Base-by-base conservation (phyloP, 2,329 filamentous ascomycete species). In the Hymenoscyphus fructigenus region DNA sequence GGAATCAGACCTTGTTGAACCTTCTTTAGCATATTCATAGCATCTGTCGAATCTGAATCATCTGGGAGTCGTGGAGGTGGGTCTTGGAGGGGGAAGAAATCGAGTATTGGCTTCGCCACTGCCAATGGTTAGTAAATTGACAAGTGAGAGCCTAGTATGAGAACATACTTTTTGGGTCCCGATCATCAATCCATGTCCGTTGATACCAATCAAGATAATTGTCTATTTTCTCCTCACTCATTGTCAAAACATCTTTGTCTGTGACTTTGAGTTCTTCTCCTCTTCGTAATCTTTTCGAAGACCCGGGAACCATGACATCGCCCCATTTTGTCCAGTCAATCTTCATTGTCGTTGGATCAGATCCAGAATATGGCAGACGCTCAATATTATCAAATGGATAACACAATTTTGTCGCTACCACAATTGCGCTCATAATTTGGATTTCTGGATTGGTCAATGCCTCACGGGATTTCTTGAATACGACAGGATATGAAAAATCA, bases 181-280 rank as follows among this genome's bases (percentile, higher is more conserved):
- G 75, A 63, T 83, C 80, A 67, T 81, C 79, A 57, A 86, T 76
- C 81, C 87, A 91, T 56, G 83, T 89, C 64, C 83, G 82, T 73
- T 91, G 87, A 74, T 91, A 93, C 88, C 90, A 95, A 76, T 92
- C 86, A 76, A 96, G 82, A 72, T 93, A 94, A 65, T 90, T 84
- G 71, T 93, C 90, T 44, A 94, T 78, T 67, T 90, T 83, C 26
- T 82, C 78, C 5, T 81, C 78, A 2, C 79, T 81, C 85, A 93
- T 88, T 1, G 79, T 75, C 50, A 88, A 82, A 9, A 91, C 83
- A 69, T 92, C 84, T 3, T 79, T 78, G 63, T 91, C 88, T 5
- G 81, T 84, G 26, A 90, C 75, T n/a, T 79, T 75, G 10, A 86
- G 77, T 73, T 86, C 82, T 69, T 83, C 75, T 70, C 78, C 76